phyloP scores from a whole-genome alignment of 2,329 filamentous ascomycete genomes.

The Huntiella abstrusa region DNA sequence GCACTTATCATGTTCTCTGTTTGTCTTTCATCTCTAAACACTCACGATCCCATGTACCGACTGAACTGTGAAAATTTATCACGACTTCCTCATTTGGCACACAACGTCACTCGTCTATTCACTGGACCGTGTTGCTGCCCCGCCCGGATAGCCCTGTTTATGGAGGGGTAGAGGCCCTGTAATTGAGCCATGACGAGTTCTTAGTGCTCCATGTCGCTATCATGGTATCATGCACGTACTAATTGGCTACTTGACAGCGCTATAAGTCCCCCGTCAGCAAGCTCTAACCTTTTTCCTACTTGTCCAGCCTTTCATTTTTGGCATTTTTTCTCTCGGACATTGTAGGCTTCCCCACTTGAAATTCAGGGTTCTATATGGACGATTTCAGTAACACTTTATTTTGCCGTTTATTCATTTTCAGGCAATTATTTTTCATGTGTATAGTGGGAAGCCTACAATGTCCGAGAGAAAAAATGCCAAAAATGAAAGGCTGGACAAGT shows the following conservation, averaged over 20 bases:
- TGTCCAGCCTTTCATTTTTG: not conserved
- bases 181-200: not conserved
- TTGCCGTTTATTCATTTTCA: too few relatives aligned
- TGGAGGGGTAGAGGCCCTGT: conserved; percentile 7
- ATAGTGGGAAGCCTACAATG: too few relatives aligned
- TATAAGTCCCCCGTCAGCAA: not conserved
- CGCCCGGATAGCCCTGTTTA: not conserved
- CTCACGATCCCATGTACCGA: too few relatives aligned
- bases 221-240: conserved; percentile 6
- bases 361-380: too few relatives aligned
- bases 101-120: conserved; percentile 5
- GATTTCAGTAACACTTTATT: too few relatives aligned
- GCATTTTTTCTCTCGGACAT: too few relatives aligned
- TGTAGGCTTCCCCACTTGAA: too few relatives aligned
- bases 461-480: too few relatives aligned
- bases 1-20: too few relatives aligned
- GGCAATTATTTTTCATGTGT: too few relatives aligned
- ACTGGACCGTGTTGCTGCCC: too few relatives aligned
- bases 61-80: not conserved
- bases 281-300: not conserved
- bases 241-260: conserved; percentile 2
- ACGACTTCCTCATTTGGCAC: not conserved
- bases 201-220: not conserved
- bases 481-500: not conserved
- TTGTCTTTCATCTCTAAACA: too few relatives aligned